Evolutionary conservation across 371 early-diverging fungal species (phyloP).

Genomic region (Mortierella sp.): DNA sequence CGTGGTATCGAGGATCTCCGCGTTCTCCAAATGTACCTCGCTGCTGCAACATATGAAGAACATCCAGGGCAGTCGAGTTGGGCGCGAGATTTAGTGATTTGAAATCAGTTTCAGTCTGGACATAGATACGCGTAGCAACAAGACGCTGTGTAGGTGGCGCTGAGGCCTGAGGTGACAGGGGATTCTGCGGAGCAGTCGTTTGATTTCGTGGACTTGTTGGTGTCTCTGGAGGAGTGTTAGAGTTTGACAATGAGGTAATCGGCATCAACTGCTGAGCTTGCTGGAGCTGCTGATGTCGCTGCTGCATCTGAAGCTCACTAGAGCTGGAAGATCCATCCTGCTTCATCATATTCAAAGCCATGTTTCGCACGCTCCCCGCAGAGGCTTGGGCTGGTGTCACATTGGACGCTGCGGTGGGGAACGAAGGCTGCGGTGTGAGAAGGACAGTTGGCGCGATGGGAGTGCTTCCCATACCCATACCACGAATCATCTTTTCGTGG

Average conservation of each 20-base stretch:
- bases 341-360: constrained; percentile 55
- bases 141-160: constrained; percentile 54
- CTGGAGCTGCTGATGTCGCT: constrained; percentile 49
- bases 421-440: constrained; percentile 52
- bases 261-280: constrained; percentile 41
- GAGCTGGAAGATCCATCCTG: constrained; percentile 28
- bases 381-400: neutral
- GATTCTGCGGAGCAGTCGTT: constrained; percentile 9
- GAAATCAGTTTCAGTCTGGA: constrained; percentile 80
- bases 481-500: constrained; percentile 55
- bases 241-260: constrained; percentile 12
- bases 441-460: constrained; percentile 43
- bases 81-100: constrained; percentile 82
- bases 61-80: constrained; percentile 79
- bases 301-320: constrained; percentile 50
- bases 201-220: constrained; percentile 24
- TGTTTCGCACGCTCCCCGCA: constrained; percentile 26
- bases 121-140: constrained; percentile 87
- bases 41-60: constrained; percentile 74
- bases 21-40: constrained; percentile 67
- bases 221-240: constrained; percentile 23
- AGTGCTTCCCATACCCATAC: constrained; percentile 56
- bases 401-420: constrained; percentile 19
- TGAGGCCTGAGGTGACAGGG: constrained; percentile 24
- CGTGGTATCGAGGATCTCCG: constrained; percentile 57